Base-by-base conservation (phyloP, 805 yeast species). In the Yarrowia sp. region DNA sequence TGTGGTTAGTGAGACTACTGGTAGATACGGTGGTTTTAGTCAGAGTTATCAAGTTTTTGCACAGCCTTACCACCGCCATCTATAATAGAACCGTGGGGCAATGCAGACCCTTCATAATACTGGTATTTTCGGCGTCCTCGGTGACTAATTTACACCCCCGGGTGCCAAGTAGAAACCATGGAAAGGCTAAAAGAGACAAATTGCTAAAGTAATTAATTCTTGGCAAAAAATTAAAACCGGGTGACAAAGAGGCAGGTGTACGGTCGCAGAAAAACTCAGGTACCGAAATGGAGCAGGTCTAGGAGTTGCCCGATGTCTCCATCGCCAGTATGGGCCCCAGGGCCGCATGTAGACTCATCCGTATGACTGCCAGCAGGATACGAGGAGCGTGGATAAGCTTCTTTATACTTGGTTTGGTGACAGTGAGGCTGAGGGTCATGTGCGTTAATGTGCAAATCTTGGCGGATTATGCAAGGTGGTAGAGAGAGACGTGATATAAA, bases 391-490 rank as follows among this genome's bases (percentile, higher is more conserved):
- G n/a, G 38, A 41, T 41, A 31, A 55, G 61, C 47, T 39, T 55
- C 39, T 55, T 41, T 55, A 41, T 55, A 55, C 45, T 53, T 39
- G 60, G 57, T 36, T 53, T 53, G 31, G 32, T 41, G 47, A 41
- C 58, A 36, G 47, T 31, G 47, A 55, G 61, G 61, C 61, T 55
- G 45, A 39, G 61, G 61, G 61, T 55, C 61, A 55, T 55, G 61
- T 55, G 61, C 39, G 61, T 55, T 39, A 10, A 5, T 9, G 13
- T 39, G 61, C 47, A 41, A 51, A 28, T 55, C 61, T 55, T 55
- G 61, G 61, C 61, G 47, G 61, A 55, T 55, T 39, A 55, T 41
- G 61, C 61, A 55, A 55, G 60, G 60, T 50, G 42, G 57, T 35
- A 14, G 41, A 33, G 41, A 33, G n/a, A 18, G 3, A 22, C 14